Evolutionary conservation across 1,284 basidiomycete genomes (phyloP).

Genomic region (Somion occarium): DNA sequence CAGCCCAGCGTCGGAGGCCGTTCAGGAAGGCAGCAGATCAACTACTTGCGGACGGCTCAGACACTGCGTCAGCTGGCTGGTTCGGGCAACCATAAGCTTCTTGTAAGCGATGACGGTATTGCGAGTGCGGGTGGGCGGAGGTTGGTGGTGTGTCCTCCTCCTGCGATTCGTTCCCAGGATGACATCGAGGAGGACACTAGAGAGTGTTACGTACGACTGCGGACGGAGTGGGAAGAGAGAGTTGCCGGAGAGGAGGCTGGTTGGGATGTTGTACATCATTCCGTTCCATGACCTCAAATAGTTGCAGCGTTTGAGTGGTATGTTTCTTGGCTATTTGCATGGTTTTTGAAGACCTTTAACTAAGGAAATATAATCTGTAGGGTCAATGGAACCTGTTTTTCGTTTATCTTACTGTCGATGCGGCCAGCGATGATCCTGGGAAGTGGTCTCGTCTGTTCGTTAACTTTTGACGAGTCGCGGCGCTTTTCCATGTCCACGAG

Average conservation of each 20-base stretch:
- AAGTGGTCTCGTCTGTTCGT: too few relatives aligned
- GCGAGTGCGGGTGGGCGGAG: background rate
- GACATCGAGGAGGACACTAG: background rate
- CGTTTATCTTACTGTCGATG: too few relatives aligned
- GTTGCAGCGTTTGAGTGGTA: too few relatives aligned
- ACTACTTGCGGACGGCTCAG: background rate
- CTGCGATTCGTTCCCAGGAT: background rate
- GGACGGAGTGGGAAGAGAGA: background rate
- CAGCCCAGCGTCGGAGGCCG: background rate
- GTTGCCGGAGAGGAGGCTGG: background rate
- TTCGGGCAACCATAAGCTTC: background rate
- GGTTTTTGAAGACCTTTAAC: too few relatives aligned
- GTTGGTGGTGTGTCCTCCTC: background rate
- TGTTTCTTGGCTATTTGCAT: too few relatives aligned
- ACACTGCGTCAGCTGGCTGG: background rate
- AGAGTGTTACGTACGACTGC: background rate
- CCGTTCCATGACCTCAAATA: too few relatives aligned
- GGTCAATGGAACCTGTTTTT: too few relatives aligned
- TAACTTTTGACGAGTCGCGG: too few relatives aligned
- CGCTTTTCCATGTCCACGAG: too few relatives aligned
- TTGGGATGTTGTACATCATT: background rate
- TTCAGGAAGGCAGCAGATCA: background rate
- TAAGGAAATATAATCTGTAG: too few relatives aligned
- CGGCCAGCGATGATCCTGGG: too few relatives aligned
- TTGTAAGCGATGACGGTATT: background rate